A percentile compares a stretch with the other conserved stretches of the same genome.
These are phyloP conservation scores for Ehretia macrophylla DNA, from an alignment of 257 asterid species.

Conservation along the genomic window DNA sequence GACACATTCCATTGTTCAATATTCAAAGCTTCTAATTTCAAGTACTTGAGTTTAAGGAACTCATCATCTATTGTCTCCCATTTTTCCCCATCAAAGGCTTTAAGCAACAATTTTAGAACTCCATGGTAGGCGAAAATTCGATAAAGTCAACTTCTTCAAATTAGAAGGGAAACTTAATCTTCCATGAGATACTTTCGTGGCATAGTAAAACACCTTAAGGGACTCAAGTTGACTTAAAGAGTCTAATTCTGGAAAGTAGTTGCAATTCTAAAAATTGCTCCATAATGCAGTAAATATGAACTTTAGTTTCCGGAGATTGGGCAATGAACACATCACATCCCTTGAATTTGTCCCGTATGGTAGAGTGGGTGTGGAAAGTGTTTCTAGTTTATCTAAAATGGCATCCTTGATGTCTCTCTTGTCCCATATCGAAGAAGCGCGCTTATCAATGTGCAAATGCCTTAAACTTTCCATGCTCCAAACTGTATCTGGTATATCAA, in stretches of 20 bases:
- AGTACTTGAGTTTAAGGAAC: slow-evolving; percentile 3
- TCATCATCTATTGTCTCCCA: slow-evolving; percentile 9
- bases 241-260: background rate
- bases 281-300: too few relatives aligned
- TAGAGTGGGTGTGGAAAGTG: background rate
- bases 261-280: too few relatives aligned
- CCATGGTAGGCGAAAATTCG: slow-evolving; percentile 9
- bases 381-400: background rate
- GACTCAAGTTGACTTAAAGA: background rate
- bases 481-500: too few relatives aligned
- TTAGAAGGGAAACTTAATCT: background rate
- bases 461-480: background rate
- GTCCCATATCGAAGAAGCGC: background rate
- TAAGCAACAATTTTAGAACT: slow-evolving; percentile 3
- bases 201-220: background rate
- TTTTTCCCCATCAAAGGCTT: slow-evolving; percentile 4
- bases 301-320: background rate
- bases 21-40: background rate
- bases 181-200: background rate
- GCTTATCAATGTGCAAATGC: background rate
- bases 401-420: background rate
- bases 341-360: background rate
- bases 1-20: slow-evolving; percentile 8
- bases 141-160: background rate
- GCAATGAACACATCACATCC: background rate